A percentile compares a stretch with the other conserved stretches of the same genome.
Conservation (phyloP, 1,284 basidiomycete genomes). For the Malassezia pachydermatis region DNA sequence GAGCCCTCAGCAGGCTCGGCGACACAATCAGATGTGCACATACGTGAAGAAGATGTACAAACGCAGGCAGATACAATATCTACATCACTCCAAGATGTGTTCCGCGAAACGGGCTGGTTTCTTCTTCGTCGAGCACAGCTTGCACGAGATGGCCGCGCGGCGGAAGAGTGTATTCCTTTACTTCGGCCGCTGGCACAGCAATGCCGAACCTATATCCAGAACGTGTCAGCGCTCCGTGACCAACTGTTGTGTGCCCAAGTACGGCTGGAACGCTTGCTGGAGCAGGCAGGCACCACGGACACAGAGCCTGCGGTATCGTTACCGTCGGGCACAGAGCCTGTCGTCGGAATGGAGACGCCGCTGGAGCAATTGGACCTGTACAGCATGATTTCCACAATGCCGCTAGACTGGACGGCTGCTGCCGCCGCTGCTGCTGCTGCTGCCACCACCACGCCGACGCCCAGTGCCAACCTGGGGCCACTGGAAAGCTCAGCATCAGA, state of each 20-base stretch:
- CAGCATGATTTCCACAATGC: slow-evolving; percentile 9
- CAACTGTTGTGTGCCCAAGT: slow-evolving; percentile 12
- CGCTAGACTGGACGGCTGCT: too few species aligned
- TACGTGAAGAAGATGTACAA: neutral
- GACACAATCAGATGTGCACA: neutral
- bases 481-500: too few species aligned
- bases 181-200: slow-evolving; percentile 2
- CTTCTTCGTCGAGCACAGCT: slow-evolving; percentile 10
- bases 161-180: neutral
- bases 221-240: neutral
- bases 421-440: too few species aligned
- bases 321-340: too few species aligned
- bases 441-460: too few species aligned
- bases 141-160: slow-evolving; percentile 1
- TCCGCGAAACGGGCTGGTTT: slow-evolving; percentile 15
- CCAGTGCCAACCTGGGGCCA: too few species aligned
- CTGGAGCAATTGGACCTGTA: slow-evolving; percentile 10
- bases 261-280: slow-evolving; percentile 7
- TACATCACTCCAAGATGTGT: neutral
- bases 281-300: neutral
- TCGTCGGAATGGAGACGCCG: neutral
- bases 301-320: neutral
- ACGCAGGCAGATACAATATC: neutral
- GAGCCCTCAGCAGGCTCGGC: neutral
- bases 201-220: neutral